These are phyloP conservation scores for Protomyces arabidopsidicola DNA, from an alignment of 1,139 yeast species.

Conservation along the genomic window DNA sequence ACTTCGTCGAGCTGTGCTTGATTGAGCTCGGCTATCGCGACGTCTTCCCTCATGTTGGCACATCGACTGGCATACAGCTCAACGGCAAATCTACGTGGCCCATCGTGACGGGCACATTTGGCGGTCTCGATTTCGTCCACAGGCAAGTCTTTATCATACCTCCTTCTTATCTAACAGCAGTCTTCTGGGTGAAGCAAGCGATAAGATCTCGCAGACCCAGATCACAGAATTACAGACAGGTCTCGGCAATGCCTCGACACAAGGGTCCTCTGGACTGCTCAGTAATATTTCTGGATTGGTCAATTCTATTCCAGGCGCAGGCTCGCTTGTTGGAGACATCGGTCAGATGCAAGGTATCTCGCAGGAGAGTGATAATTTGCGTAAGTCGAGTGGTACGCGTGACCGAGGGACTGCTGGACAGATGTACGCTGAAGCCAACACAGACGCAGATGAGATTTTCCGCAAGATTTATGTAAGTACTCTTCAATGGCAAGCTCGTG, in stretches of 20 bases:
- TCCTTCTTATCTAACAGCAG: background rate
- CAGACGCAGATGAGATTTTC: constrained; percentile 31
- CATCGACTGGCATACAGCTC: constrained; percentile 33
- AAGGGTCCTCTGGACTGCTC: constrained; percentile 17
- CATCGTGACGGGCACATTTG: constrained; percentile 37
- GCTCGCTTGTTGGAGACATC: constrained; percentile 16
- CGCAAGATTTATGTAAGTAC: constrained; percentile 34
- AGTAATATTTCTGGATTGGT: constrained; percentile 7
- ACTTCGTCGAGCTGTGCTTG: constrained; percentile 35
- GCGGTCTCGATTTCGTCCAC: constrained; percentile 36
- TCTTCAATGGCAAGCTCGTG: constrained; percentile 31
- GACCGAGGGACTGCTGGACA: background rate
- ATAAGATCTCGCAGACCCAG: constrained; percentile 35
- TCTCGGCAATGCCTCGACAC: constrained; percentile 25
- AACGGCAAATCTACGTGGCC: constrained; percentile 35
- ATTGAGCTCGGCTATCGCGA: constrained; percentile 35
- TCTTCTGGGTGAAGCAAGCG: constrained; percentile 37
- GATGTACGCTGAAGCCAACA: constrained; percentile 12
- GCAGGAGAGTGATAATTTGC: constrained; percentile 25
- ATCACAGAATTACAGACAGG: constrained; percentile 32
- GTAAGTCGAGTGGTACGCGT: background rate
- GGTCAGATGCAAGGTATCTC: constrained; percentile 27
- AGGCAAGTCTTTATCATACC: background rate
- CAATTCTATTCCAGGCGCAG: constrained; percentile 3
- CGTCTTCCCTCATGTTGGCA: constrained; percentile 37